A percentile compares a stretch with the other conserved stretches of the same genome.
Conservation (phyloP, 139 green algal species). For the Picochlorum costavermella region DNA sequence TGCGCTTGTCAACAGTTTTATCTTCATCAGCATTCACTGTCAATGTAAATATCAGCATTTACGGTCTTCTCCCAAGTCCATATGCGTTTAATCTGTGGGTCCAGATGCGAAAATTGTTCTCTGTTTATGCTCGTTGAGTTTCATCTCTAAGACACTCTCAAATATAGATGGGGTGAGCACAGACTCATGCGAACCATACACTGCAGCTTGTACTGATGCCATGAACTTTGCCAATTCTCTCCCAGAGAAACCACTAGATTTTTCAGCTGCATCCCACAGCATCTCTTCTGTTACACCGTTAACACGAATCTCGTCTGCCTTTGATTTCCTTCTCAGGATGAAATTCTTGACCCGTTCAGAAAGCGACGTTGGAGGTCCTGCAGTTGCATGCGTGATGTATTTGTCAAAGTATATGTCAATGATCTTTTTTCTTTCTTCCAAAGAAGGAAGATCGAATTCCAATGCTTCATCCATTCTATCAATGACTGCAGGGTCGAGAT, state of each 20-base stretch:
- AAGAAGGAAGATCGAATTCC: constrained; percentile 74
- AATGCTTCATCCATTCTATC: constrained; percentile 95
- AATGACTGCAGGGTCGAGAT: constrained; percentile 88
- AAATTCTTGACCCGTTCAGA: constrained; percentile 5
- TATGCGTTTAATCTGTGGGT: not conserved
- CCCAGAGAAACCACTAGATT: constrained; percentile 83
- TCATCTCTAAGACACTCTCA: constrained; percentile 37
- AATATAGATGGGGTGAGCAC: constrained; percentile 66
- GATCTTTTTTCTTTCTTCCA: constrained; percentile 58
- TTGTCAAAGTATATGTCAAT: constrained; percentile 83
- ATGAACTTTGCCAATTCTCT: constrained; percentile 94
- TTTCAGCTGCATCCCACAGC: constrained; percentile 54
- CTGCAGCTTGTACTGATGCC: constrained; percentile 76
- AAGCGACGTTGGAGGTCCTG: constrained; percentile 43
- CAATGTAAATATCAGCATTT: not conserved
- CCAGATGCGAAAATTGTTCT: constrained; percentile 17
- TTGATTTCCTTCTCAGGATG: constrained; percentile 7
- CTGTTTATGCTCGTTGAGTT: constrained; percentile 32
- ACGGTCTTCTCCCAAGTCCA: not conserved
- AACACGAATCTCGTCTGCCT: constrained; percentile 50
- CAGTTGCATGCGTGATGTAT: constrained; percentile 63
- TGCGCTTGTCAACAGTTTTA: not conserved
- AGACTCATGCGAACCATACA: constrained; percentile 69
- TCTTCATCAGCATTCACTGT: not conserved
- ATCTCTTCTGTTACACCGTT: constrained; percentile 26